These are phyloP conservation scores for Emmonsiellopsis sp. DNA, from an alignment of 2,329 filamentous ascomycete genomes.

Conservation along the genomic window DNA sequence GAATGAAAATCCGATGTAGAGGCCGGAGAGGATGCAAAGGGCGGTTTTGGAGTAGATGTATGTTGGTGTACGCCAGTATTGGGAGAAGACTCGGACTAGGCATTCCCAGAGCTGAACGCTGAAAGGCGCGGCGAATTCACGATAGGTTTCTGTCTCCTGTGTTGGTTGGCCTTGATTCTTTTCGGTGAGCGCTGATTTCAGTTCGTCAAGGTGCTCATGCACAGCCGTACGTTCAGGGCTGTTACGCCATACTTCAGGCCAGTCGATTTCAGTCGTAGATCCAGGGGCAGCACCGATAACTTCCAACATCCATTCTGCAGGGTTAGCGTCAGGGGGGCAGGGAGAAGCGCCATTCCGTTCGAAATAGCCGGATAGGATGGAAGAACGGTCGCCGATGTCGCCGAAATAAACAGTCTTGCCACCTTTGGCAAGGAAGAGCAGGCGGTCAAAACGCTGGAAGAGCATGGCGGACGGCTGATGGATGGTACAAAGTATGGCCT, in stretches of 20 bases:
- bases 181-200: conserved; percentile 39
- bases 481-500: conserved; percentile 93
- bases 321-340: conserved; percentile 57
- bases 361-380: conserved; percentile 54
- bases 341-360: conserved; percentile 52
- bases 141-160: conserved; percentile 25
- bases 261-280: conserved; percentile 52
- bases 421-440: conserved; percentile 56
- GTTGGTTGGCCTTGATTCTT: conserved; percentile 22
- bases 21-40: conserved; percentile 56
- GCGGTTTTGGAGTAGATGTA: conserved; percentile 79
- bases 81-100: conserved; percentile 67
- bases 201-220: conserved; percentile 34
- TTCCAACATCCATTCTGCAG: conserved; percentile 66
- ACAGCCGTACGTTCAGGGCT: conserved; percentile 46
- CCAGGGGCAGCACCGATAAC: conserved; percentile 53
- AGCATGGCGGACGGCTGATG: conserved; percentile 92
- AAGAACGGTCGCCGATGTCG: conserved; percentile 53
- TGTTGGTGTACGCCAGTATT: conserved; percentile 82
- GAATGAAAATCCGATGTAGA: conserved; percentile 81
- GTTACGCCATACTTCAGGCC: conserved; percentile 45
- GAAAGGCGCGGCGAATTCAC: conserved; percentile 75
- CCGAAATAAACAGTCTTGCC: conserved; percentile 63
- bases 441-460: conserved; percentile 71
- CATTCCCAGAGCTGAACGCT: conserved; percentile 57